Evolutionary conservation across 176 grass and related monocot genomes (phyloP), one percentile per base, ranked within the genome.

Genomic region (Oryza meyeriana): DNA sequence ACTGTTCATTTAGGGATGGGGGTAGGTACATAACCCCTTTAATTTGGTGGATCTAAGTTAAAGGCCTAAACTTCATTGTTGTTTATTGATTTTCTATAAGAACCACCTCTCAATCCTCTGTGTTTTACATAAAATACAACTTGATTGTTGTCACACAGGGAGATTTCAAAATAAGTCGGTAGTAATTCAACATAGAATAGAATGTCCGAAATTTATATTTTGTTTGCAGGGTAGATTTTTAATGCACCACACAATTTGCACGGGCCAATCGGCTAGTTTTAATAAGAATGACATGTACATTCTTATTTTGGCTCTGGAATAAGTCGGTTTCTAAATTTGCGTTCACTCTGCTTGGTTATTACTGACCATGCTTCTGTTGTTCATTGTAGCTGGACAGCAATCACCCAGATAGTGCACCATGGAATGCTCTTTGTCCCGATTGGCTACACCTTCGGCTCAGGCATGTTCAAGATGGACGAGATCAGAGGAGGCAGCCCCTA

Each of bases 361-460:
- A 7, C 55, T 72, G 16, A 86, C 9, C 76, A 61, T 45, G 32
- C 33, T 75, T 28, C 70, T 40, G 32, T 55, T 88, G 63, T 84
- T 84, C 45, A 57, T 75, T 72, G 73, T 67, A 95, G 93, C 20
- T 95, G 93, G 93, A 95, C 93, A 14, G 93, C 93, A 77, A 90
- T 95, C 78, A 95, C 93, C 75, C 93, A 95, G 74, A 74, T 95
- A 76, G 93, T 77, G 61, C 93, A 95, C 85, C 93, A 95, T 34
- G 93, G 93, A 61, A 95, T 95, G 93, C 85, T 95, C 10, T 95
- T 95, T 17, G 90, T 95, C 47, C 93, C 93, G 0, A 95, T 95
- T 34, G 93, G 93, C 47, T 95, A 95, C 82, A 95, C 93, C 30
- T 95, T 95, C 11, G 93, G 93, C 10, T 81, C 90, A 11, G 85